These are phyloP conservation scores for Globisporangium mamillatum DNA, from an alignment of 352 stramenopile species.

Conservation along the genomic window DNA sequence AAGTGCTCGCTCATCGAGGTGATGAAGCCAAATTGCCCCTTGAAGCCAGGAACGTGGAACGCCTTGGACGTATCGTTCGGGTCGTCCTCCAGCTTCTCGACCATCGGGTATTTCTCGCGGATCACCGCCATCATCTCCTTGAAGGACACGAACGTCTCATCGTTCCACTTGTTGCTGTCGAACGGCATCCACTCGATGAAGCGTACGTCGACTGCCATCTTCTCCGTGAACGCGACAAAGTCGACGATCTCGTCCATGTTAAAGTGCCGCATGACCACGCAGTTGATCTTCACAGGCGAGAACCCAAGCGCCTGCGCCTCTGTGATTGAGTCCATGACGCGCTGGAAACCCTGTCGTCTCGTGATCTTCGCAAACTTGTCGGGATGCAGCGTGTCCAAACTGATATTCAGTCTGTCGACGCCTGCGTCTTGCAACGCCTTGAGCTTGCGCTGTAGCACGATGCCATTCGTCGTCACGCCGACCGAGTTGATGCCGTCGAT, in stretches of 20 bases:
- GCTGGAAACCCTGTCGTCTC: slow-evolving; percentile 83
- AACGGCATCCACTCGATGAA: slow-evolving; percentile 99
- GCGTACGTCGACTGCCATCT: slow-evolving; percentile 89
- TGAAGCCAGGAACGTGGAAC: slow-evolving; percentile 71
- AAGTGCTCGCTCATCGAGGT: slow-evolving; percentile 98
- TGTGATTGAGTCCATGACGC: slow-evolving; percentile 85
- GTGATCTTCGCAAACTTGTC: slow-evolving; percentile 94
- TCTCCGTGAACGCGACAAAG: slow-evolving; percentile 92
- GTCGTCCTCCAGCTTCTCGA: slow-evolving; percentile 65
- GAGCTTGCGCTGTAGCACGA: slow-evolving; percentile 88
- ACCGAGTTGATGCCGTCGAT: slow-evolving; percentile 80
- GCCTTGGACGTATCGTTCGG: slow-evolving; percentile 96
- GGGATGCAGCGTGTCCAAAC: slow-evolving; percentile 92
- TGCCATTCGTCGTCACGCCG: slow-evolving; percentile 96
- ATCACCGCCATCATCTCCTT: slow-evolving; percentile 87
- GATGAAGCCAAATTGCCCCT: slow-evolving; percentile 93
- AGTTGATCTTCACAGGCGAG: slow-evolving; percentile 95
- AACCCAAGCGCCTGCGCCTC: slow-evolving; percentile 55
- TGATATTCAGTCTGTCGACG: slow-evolving; percentile 93
- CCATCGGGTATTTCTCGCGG: slow-evolving; percentile 31
- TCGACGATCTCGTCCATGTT: slow-evolving; percentile 94
- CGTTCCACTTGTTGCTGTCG: slow-evolving; percentile 95
- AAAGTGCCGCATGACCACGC: slow-evolving; percentile 94
- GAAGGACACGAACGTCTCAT: slow-evolving; percentile 92
- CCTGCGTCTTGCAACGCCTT: slow-evolving; percentile 75